phyloP scores from a whole-genome alignment of 768 basidiomycete genomes.

The Rubroboletus satanas region DNA sequence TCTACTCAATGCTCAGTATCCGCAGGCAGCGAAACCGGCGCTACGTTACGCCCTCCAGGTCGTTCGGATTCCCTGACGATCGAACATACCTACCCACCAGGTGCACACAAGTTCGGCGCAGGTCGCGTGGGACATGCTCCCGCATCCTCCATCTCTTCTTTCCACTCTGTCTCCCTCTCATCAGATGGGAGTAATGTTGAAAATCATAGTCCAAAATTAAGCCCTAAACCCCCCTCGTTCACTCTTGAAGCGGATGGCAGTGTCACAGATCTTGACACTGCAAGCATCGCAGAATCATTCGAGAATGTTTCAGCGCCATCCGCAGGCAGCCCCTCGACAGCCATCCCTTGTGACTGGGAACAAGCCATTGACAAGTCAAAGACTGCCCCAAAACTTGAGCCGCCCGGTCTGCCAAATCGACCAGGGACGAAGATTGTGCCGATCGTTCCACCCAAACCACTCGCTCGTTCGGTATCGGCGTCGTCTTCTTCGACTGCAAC shows the following conservation, averaged over 20 bases:
- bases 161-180: slow-evolving; percentile 79
- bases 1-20: slow-evolving; percentile 28
- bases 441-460: slow-evolving; percentile 27
- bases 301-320: slow-evolving; percentile 61
- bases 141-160: slow-evolving; percentile 74
- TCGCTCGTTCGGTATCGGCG: slow-evolving; percentile 32
- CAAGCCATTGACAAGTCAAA: slow-evolving; percentile 37
- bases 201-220: slow-evolving; percentile 1
- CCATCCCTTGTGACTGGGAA: slow-evolving; percentile 50
- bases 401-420: slow-evolving; percentile 49
- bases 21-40: slow-evolving; percentile 12
- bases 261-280: slow-evolving; percentile 43
- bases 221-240: slow-evolving; percentile 42
- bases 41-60: slow-evolving; percentile 29
- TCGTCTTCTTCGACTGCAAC: slow-evolving; percentile 36
- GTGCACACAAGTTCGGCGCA: slow-evolving; percentile 34
- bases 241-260: slow-evolving; percentile 41
- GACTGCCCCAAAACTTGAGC: slow-evolving; percentile 27
- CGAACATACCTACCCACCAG: slow-evolving; percentile 56
- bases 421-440: slow-evolving; percentile 25
- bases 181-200: slow-evolving; percentile 46
- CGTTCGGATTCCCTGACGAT: slow-evolving; percentile 49
- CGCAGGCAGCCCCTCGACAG: slow-evolving; percentile 49
- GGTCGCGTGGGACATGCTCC: slow-evolving; percentile 47
- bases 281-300: slow-evolving; percentile 67